These are phyloP conservation scores for Chaetomiaceae sp. DNA, from an alignment of 2,329 filamentous ascomycete species.

Conservation along the genomic window DNA sequence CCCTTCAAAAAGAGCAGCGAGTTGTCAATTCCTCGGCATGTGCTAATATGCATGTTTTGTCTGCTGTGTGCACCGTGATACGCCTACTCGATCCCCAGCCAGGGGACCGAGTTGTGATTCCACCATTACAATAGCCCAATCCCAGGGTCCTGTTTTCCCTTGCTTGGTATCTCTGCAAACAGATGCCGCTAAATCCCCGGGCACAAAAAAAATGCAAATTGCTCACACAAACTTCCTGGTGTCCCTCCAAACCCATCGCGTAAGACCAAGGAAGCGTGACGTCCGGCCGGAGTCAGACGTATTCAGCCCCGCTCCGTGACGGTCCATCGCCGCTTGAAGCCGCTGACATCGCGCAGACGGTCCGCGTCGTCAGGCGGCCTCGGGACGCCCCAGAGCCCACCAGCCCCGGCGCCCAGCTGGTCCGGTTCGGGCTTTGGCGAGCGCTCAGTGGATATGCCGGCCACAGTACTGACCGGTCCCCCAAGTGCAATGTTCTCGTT, in stretches of 20 bases:
- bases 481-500: neutral
- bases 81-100: too few relatives aligned
- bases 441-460: neutral
- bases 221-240: too few relatives aligned
- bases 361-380: conserved; percentile 41
- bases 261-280: too few relatives aligned
- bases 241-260: too few relatives aligned
- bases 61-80: too few relatives aligned
- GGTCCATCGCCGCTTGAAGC: conserved; percentile 50
- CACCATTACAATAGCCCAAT: neutral
- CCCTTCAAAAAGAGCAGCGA: too few relatives aligned
- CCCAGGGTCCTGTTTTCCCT: neutral
- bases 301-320: conserved; percentile 40
- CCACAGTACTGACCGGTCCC: neutral
- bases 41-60: too few relatives aligned
- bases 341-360: conserved; percentile 38
- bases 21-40: too few relatives aligned
- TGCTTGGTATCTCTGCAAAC: neutral
- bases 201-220: neutral
- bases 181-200: neutral
- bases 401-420: conserved; percentile 34
- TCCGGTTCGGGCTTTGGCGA: conserved; percentile 27
- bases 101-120: too few relatives aligned
- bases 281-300: neutral
- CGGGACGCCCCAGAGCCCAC: conserved; percentile 41